phyloP scores from a whole-genome alignment of 805 yeast genomes.

The Metschnikowia corniflorae region DNA sequence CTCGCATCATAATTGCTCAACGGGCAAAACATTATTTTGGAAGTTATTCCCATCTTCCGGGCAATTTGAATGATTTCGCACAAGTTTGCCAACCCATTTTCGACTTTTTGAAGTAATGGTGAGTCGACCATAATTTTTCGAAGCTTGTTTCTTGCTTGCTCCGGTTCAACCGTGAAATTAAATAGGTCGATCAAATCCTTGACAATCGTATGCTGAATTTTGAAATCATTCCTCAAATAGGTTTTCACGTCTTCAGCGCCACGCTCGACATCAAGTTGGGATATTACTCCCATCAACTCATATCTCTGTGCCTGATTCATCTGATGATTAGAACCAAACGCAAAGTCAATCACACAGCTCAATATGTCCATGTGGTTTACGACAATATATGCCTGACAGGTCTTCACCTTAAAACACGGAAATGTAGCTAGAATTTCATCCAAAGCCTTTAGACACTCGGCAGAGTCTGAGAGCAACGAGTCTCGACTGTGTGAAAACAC shows the following conservation, averaged over 20 bases:
- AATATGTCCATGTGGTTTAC: constrained; percentile 80
- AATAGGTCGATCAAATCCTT: constrained; percentile 74
- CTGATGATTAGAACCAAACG: constrained; percentile 70
- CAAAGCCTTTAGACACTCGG: constrained; percentile 80
- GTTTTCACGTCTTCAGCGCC: constrained; percentile 55
- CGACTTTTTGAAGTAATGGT: constrained; percentile 57
- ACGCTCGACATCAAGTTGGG: constrained; percentile 70
- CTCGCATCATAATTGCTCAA: constrained; percentile 77
- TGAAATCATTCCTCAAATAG: constrained; percentile 49
- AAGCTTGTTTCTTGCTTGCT: constrained; percentile 58
- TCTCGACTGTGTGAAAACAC: constrained; percentile 49
- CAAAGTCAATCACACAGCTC: constrained; percentile 58
- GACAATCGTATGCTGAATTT: constrained; percentile 75
- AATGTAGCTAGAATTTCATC: constrained; percentile 66
- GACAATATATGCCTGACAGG: constrained; percentile 53
- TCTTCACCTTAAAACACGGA: constrained; percentile 57
- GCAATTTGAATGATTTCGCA: constrained; percentile 52
- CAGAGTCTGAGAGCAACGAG: constrained; percentile 47
- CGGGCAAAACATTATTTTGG: constrained; percentile 67
- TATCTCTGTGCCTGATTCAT: constrained; percentile 58
- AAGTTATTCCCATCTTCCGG: constrained; percentile 55
- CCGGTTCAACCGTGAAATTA: constrained; percentile 71
- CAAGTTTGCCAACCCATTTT: constrained; percentile 60
- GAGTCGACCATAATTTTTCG: constrained; percentile 72
- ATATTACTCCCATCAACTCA: constrained; percentile 66